Evolutionary conservation across 345 rosid genomes (phyloP), one percentile per base, ranked within the genome.

Genomic region (Iberis pinnata): DNA sequence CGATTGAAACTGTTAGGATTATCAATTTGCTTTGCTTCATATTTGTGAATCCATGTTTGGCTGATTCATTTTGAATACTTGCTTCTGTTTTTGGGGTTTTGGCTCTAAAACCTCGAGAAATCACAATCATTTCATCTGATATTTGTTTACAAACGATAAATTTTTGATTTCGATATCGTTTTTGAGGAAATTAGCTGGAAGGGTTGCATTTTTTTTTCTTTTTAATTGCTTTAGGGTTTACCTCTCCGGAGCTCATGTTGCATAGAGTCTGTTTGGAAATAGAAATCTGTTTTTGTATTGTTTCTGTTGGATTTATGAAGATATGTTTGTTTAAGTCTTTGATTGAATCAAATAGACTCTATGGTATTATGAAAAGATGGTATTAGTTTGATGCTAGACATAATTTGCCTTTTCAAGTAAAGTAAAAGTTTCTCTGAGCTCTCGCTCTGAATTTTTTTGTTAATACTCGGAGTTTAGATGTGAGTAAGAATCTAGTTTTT

Each of bases 1-100:
- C 44, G 65, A 59, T 46, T 45, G n/a, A 19, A 64, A 39, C 35
- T 55, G 19, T 46, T 46, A 9, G n/a, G n/a, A n/a, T 22, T 45
- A 3, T 42, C 43, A 11, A 14, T 3, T 35, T 5, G 32, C 24
- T 43, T 26, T 0, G 17, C 8, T 12, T 35, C 20, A 2, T 17
- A 18, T 27, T 29, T 42, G 16, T 43, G 46, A 62, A 35, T 62
- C 49, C 52, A 43, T 35, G 15, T 61, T 51, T 51, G 43, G 15
- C 3, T 27, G 12, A 25, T 59, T 48, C 9, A 10, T 39, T 40
- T 15, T 27, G 15, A 12, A 9, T 56, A 6, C 32, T 31, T 43
- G 31, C n/a, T 32, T 56, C 56, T 60, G 16, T 7, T 22, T 22
- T 22, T 6, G 3, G 25, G 25, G 25, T 26, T 60, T 19, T 56